Base-by-base conservation (phyloP, 805 yeast species). In the Cyberlindnera lachancei region DNA sequence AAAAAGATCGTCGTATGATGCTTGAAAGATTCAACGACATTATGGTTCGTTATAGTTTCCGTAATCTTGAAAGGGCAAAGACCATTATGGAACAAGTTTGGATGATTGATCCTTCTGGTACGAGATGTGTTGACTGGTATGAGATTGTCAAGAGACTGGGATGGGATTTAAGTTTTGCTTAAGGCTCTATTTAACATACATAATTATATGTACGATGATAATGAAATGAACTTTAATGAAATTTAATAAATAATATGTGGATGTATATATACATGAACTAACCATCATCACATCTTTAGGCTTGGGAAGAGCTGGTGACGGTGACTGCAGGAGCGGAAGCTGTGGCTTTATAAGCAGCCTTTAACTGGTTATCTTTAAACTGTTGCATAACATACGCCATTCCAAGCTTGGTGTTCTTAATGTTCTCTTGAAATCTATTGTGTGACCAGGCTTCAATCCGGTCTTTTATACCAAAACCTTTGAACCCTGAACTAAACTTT, bases 371-470 rank as follows among this genome's bases (percentile, higher is more conserved):
- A 30, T 46, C 61, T 39, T 69, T 65, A 32, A 78, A 61, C 42
- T 63, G 66, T 41, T 76, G 74, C 86, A 88, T 81, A 14, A 85
- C 96, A 54, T 71, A 73, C 31, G 72, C 63, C 69, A 88, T 70
- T 4, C 95, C 95, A 40, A 70, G 61, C 41, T 84, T 68, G 13
- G 87, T 75, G 42, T 72, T 74, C 33, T 56, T 61, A 39, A 83
- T 61, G 51, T 86, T 82, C 34, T 77, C 78, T 28, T 73, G 65
- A 53, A 88, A 85, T 53, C 70, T 71, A 15, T 65, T 66, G 46
- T 72, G 76, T 18, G 94, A 75, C 95, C 95, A 86, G 21, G 66
- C 64, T 56, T 88, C 97, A 32, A 88, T 83, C 41, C 78, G 66
- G 48, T 75, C 74, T 48, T 74, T 79, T 44, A 88, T 64, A 2